Base-by-base conservation (phyloP, 176 grass and related monocot species). In the Phyllostachys edulis region DNA sequence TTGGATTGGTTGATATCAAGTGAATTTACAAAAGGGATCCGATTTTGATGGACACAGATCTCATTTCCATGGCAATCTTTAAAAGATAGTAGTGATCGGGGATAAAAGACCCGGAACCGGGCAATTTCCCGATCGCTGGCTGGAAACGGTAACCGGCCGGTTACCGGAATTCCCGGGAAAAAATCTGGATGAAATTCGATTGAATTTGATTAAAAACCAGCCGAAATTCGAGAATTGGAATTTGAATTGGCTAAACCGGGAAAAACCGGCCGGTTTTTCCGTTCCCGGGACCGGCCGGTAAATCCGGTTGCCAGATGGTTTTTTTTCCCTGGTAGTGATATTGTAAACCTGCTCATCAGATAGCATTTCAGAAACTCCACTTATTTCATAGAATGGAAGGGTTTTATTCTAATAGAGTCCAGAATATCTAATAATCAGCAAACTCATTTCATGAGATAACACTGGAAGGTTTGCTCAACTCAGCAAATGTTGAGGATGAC, bases 1-100 rank as follows among this genome's bases (percentile, higher is more conserved):
- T n/a, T 59, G 68, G 38, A 73, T 77, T 74, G 7, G 21, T 17
- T 74, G 18, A 56, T 76, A 81, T 73, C 11, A 80, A 78, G 38
- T 63, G 21, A 61, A 83, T 61, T 51, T 63, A 76, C 29, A 77
- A 56, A 82, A 32, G 4, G 11, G 5, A 6, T 4, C 67, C 21
- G 0, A 50, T 80, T 69, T 60, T 85, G 76, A 12, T 60, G 61
- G 50, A 38, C 61, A 61, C 7, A 45, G 50, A 67, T 67, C 67
- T 62, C 16, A 67, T 67, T 75, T 67, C 39, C 39, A 63, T 83
- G 21, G 13, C 21, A 38, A 45, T 23, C 15, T 76, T 49, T 50
- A 80, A 51, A 69, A 69, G 50, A 63, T 60, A 6, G 23, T 69
- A 54, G 46, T n/a, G n/a, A n/a, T n/a, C n/a, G n/a, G 29, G 29